These are phyloP conservation scores for Neolentinus lepideus DNA, from an alignment of 1,284 basidiomycete species.

Conservation along the genomic window DNA sequence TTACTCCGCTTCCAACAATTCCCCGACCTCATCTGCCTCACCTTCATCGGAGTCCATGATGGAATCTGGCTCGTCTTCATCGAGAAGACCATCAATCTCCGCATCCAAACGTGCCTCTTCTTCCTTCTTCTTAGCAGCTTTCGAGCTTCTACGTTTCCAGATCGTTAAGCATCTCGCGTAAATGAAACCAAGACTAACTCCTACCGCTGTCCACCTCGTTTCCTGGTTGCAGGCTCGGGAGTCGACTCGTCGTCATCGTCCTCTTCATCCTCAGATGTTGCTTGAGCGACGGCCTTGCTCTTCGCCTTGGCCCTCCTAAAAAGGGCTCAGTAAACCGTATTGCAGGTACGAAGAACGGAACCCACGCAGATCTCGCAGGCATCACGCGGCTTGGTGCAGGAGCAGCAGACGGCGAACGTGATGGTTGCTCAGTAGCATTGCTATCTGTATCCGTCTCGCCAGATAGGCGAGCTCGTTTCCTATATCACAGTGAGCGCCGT, in stretches of 20 bases:
- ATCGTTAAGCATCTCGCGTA: background rate
- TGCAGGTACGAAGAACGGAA: background rate
- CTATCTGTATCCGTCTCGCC: background rate
- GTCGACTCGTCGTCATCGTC: constrained; percentile 24
- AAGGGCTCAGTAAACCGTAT: background rate
- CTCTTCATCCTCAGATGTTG: constrained; percentile 19
- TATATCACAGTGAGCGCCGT: constrained; percentile 10
- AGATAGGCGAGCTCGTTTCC: constrained; percentile 21
- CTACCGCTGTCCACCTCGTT: constrained; percentile 1
- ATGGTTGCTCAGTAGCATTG: constrained; percentile 4
- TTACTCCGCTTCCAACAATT: constrained; percentile 9
- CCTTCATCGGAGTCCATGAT: constrained; percentile 19
- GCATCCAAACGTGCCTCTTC: constrained; percentile 13
- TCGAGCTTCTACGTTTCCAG: background rate
- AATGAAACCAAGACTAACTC: background rate
- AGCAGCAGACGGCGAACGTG: constrained; percentile 15
- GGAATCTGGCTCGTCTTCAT: constrained; percentile 15
- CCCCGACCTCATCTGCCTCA: constrained; percentile 18
- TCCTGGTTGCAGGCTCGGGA: constrained; percentile 17
- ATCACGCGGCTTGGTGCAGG: constrained; percentile 23
- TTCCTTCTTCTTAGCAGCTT: background rate
- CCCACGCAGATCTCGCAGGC: constrained; percentile 28
- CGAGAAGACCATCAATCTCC: constrained; percentile 14
- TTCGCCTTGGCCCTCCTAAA: constrained; percentile 17
- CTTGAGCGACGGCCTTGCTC: constrained; percentile 13